Evolutionary conservation across 1,139 yeast species (phyloP), one percentile per base, ranked within the genome.

Genomic region (Suhomyces panamericanus): DNA sequence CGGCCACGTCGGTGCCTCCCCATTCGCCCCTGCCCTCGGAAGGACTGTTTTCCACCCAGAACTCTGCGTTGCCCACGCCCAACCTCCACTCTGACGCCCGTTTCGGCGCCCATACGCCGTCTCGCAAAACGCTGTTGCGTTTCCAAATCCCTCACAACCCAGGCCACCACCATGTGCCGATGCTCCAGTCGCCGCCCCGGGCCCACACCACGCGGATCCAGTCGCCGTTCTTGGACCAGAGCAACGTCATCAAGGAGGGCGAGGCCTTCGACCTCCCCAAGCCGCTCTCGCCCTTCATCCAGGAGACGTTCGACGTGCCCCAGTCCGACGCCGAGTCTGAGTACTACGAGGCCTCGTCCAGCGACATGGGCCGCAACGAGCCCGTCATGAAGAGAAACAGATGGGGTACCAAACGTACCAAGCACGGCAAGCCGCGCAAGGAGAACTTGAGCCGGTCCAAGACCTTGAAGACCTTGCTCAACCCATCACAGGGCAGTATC

Each of bases 331-430:
- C 47, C 12, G 41, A 45, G n/a, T 49, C 44, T 2, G 49, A 46
- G 10, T 43, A 44, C 38, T 39, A 48, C 44, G 36, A 45, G 14
- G 32, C 38, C 6, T 15, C 34, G 4, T 30, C 41, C 9, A 16
- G 32, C 16, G 39, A 35, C 16, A 44, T 44, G 24, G 43, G 44
- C 24, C 44, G 55, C 35, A 39, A 44, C 16, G 49, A 49, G 26
- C 43, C 68, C 12, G 65, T 69, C 5, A 83, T 83, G 82, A 82
- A 85, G 57, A 78, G 95, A 56, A 79, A 83, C 56, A 77, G 96
- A 66, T 87, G 96, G 96, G 97, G 96, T 46, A 89, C 97, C 8
- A 87, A 85, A 50, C 77, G 96, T 54, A 81, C 83, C 57, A 83
- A 82, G 50, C 78, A 81, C 51, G 95, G 95, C n/a, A 73, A 77